Base-by-base conservation (phyloP, 2,329 filamentous ascomycete genomes). In the Stagonosporopsis tanaceti region DNA sequence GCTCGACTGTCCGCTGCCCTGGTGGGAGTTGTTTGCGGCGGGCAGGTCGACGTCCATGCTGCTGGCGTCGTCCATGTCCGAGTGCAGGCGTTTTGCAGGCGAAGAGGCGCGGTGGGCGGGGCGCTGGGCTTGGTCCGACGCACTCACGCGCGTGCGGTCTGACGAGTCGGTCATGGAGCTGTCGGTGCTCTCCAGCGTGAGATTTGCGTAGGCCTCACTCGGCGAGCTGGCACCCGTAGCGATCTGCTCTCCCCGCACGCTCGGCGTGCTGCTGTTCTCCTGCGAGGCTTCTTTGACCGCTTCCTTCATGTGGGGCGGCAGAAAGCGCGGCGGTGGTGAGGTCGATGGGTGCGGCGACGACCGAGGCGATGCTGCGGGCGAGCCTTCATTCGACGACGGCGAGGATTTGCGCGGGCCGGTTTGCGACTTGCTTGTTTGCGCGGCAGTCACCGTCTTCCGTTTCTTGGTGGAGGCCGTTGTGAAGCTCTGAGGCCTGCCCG, bases 221-320 rank as follows among this genome's bases (percentile, higher is more conserved):
- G 83, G 81, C 14, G 79, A 83, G 68, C 78, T 80, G 24, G 74
- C 73, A 28, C 76, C 76, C 53, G 72, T 73, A 25, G 75, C 38
- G 70, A 73, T 73, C 59, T 75, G 59, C 59, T 75, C 75, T 61
- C 77, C 77, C 60, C 70, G 64, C 40, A 72, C 61, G 17, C 57
- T 39, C 15, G 63, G 40, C 28, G 53, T 66, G 41, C 40, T 46
- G 34, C 41, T 62, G 32, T 69, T 47, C 53, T 75, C 72, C 25
- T 65, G 65, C 27, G 67, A 61, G 12, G 71, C 67, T 69, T 78
- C 75, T 30, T 72, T 66, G 51, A 83, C 78, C 70, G 84, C 82
- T 72, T 81, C 79, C 70, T 84, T 82, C 54, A 86, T 75, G 72
- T 86, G 84, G 51, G 83, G 80, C 59, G 84, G 84, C 53, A 86